Base-by-base conservation (phyloP, 1,284 basidiomycete genomes). In the Butyriboletus appendiculatus region DNA sequence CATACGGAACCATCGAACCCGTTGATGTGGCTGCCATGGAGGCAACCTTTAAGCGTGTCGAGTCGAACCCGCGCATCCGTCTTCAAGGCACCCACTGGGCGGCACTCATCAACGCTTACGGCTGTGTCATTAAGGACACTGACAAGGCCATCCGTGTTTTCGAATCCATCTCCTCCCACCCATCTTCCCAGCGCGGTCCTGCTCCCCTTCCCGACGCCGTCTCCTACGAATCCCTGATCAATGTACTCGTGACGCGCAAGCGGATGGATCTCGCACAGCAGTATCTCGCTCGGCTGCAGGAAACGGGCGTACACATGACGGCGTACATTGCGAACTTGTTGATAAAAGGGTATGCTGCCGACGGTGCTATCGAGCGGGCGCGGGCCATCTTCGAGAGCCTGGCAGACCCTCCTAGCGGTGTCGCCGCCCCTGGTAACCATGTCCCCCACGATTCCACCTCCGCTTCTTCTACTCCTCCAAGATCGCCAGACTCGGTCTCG, bases 301-400 rank as follows among this genome's bases (percentile, higher is more conserved):
- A 73, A 0, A 78, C 80, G 3, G 84, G 86, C 32, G 82, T 96
- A 9, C 88, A 90, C 62, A 88, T 94, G 81, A 99, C 96, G 0
- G 96, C 97, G 1, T 99, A 99, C 72, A 92, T 98, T 59, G 91
- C 90, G 42, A 99, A 99, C 73, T 79, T 92, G 57, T 75, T 98
- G 62, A 98, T 99, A 76, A 89, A 89, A 68, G 93, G 91, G 2
- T 92, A 95, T 66, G 87, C 95, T 0, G 79, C 84, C 28, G 80
- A 81, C 8, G 88, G 88, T 6, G 78, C 88, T 44, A 77, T 97
- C 50, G 84, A 84, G 28, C 75, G 80, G 42, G 86, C 95, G 0
- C 78, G 95, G 34, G 73, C 72, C 30, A 75, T 97, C 45, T 99
- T 99, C 69, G 93, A 96, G 70, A 74, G 78, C n/a, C 81, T 99